A percentile compares a stretch with the other conserved stretches of the same genome.
phyloP scores from a whole-genome alignment of 148 eudicot genomes.

The Arbutus unedo region DNA sequence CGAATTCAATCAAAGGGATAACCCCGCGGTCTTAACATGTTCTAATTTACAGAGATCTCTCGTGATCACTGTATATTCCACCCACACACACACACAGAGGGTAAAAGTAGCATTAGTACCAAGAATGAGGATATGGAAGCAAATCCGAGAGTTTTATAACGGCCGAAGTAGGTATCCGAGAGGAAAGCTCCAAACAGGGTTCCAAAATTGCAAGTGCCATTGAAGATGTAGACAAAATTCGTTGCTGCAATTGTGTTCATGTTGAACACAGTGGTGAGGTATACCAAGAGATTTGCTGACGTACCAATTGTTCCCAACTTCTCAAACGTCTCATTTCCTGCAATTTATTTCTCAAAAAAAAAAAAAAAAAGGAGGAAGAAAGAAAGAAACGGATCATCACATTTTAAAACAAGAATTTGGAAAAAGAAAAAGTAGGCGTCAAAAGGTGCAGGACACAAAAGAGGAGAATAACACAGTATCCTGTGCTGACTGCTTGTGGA shows the following conservation, averaged over 20 bases:
- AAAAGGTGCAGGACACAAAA: background rate
- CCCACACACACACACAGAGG: background rate
- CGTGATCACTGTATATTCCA: no score
- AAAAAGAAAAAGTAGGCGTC: background rate
- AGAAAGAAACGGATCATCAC: background rate
- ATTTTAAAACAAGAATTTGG: background rate
- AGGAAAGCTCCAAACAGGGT: conserved; percentile 55
- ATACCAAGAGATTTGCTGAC: conserved; percentile 49
- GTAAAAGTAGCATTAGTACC: background rate
- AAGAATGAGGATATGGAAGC: background rate
- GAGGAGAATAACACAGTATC: no score
- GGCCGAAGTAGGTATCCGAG: conserved; percentile 56
- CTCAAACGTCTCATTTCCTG: conserved; percentile 69
- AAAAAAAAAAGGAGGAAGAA: background rate
- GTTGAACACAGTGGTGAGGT: conserved; percentile 55
- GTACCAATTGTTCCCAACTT: conserved; percentile 68
- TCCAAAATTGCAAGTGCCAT: conserved; percentile 54
- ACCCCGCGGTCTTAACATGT: no score
- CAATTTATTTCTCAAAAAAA: background rate
- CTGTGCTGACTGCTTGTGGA: background rate
- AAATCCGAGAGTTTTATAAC: background rate
- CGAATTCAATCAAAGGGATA: no score
- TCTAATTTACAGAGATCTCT: no score
- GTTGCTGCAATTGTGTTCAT: conserved; percentile 49
- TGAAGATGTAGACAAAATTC: conserved; percentile 47